phyloP scores from a whole-genome alignment of 345 rosid genomes.

The Noccaea caerulescens region DNA sequence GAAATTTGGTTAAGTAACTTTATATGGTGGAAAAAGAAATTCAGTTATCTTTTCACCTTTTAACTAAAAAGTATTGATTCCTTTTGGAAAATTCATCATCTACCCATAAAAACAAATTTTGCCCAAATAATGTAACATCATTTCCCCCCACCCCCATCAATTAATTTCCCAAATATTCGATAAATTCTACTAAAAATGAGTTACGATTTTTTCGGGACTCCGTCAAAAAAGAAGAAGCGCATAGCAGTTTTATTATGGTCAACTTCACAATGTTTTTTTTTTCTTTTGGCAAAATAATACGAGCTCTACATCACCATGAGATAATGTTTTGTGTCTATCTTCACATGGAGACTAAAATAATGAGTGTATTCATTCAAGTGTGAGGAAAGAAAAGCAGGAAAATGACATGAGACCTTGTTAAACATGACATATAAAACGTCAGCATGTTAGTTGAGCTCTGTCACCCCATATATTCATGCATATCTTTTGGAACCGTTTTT shows the following conservation, averaged over 20 bases:
- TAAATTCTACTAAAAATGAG: neutral
- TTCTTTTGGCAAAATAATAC: neutral
- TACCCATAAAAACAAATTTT: neutral
- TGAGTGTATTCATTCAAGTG: neutral
- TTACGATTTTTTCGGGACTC: neutral
- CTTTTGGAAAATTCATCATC: neutral
- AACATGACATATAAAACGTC: conserved; percentile 27
- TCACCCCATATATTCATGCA: conserved; percentile 37
- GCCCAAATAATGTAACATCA: neutral
- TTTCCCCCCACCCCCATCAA: neutral
- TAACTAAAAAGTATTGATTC: neutral
- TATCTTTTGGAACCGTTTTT: conserved; percentile 18
- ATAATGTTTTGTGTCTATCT: conserved; percentile 14
- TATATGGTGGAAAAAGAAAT: neutral
- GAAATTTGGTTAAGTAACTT: neutral
- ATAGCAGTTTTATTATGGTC: neutral
- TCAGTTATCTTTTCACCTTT: neutral
- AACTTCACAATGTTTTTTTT: neutral
- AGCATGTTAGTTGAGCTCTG: conserved; percentile 28
- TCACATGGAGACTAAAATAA: neutral
- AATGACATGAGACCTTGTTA: conserved; percentile 23
- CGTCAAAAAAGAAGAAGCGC: no score
- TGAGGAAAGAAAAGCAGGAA: neutral
- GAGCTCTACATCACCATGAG: neutral
- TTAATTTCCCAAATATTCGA: no score